Conservation (phyloP, 257 asterid species). For the Buddleja alternifolia region DNA sequence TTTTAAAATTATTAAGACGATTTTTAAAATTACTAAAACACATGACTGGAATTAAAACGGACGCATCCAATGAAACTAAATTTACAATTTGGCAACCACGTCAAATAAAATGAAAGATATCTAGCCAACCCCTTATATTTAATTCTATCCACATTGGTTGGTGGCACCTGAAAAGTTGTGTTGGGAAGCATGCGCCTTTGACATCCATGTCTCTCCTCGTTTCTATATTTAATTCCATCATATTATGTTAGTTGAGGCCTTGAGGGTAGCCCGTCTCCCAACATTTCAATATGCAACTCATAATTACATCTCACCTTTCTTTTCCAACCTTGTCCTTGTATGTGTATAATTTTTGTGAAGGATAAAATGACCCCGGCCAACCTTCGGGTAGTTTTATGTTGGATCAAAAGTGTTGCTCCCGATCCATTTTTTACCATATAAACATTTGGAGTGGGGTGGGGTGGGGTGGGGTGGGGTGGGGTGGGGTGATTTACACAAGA, state of each 20-base stretch:
- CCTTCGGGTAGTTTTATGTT: background rate
- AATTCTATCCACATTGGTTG: slow-evolving; percentile 19
- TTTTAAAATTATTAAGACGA: too few species aligned
- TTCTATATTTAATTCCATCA: slow-evolving; percentile 6
- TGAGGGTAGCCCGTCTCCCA: slow-evolving; percentile 33
- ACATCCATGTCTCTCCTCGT: slow-evolving; percentile 24
- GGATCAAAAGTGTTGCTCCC: too few species aligned
- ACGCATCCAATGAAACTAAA: too few species aligned
- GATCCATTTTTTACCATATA: too few species aligned
- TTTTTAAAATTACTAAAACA: too few species aligned
- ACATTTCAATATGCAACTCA: slow-evolving; percentile 28
- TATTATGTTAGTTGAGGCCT: slow-evolving; percentile 35
- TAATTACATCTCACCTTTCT: slow-evolving; percentile 35
- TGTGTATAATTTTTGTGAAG: slow-evolving; percentile 4
- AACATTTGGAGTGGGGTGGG: too few species aligned
- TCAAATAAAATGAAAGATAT: too few species aligned
- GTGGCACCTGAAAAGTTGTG: slow-evolving; percentile 12
- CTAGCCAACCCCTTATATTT: background rate
- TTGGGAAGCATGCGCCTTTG: slow-evolving; percentile 6
- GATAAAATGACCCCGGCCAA: slow-evolving; percentile 13
- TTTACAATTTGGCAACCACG: too few species aligned
- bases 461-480: too few species aligned
- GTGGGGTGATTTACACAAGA: too few species aligned
- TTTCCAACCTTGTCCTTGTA: slow-evolving; percentile 14
- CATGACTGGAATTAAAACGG: too few species aligned